Percentiles rank a stretch among this genome's conserved stretches.
Evolutionary conservation across 805 yeast genomes (phyloP).

Genomic region (Pichia pseudocactophila): DNA sequence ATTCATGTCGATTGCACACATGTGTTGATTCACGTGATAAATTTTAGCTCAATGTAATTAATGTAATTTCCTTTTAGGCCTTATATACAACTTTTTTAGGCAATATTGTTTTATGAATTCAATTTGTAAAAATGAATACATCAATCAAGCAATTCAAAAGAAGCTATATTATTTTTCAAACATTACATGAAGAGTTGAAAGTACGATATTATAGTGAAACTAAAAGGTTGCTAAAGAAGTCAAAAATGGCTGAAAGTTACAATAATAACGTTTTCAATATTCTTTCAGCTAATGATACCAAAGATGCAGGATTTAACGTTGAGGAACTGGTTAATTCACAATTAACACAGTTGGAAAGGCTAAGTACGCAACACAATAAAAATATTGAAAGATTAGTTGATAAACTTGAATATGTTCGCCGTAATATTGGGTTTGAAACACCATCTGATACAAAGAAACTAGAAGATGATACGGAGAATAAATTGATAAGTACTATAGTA

Average conservation of each 20-base stretch:
- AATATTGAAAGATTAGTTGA: constrained; percentile 11
- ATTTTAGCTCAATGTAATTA: no score
- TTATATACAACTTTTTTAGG: no score
- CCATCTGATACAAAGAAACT: background rate
- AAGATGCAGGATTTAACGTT: background rate
- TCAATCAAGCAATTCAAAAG: no score
- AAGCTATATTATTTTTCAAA: no score
- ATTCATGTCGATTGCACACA: no score
- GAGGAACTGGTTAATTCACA: constrained; percentile 11
- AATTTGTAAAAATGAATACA: no score
- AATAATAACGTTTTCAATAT: background rate
- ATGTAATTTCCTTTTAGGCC: no score
- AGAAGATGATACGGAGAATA: background rate
- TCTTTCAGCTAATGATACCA: background rate
- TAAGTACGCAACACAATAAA: constrained; percentile 6
- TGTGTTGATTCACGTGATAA: no score
- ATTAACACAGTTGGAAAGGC: constrained; percentile 10
- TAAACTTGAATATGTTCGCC: constrained; percentile 13
- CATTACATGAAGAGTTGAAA: background rate
- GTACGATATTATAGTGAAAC: background rate
- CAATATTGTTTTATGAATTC: no score
- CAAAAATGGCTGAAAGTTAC: background rate
- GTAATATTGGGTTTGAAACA: constrained; percentile 11
- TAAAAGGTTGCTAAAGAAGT: background rate
- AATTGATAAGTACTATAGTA: background rate